Conservation (phyloP, 495 filamentous ascomycete species). For the Tuber magnatum region DNA sequence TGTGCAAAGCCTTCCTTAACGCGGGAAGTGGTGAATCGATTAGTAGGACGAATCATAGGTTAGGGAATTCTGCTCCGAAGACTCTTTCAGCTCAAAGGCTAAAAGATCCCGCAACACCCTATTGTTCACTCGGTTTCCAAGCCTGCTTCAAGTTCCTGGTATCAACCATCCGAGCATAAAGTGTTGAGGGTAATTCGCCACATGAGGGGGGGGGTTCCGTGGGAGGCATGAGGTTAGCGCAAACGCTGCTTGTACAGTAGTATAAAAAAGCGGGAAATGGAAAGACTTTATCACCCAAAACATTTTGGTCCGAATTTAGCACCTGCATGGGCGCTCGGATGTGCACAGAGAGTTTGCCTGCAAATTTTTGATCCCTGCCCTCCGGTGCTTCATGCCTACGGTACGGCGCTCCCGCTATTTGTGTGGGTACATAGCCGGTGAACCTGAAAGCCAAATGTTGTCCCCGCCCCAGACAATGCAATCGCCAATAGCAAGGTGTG, state of each 20-base stretch:
- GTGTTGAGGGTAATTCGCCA: too few species aligned
- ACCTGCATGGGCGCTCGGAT: neutral
- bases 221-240: too few species aligned
- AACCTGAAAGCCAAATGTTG: neutral
- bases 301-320: neutral
- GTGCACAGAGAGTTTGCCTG: neutral
- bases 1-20: neutral
- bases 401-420: neutral
- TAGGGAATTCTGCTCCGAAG: neutral
- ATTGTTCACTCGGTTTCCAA: neutral
- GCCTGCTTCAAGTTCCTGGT: neutral
- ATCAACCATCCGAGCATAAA: neutral
- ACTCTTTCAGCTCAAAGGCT: neutral
- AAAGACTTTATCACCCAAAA: too few species aligned
- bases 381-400: neutral
- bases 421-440: too few species aligned
- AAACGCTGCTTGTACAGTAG: too few species aligned
- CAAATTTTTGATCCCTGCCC: neutral
- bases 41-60: neutral
- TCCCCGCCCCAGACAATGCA: neutral
- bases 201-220: too few species aligned
- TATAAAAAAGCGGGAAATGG: too few species aligned
- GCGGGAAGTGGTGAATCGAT: neutral
- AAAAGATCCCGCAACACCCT: neutral
- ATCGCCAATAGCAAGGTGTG: neutral